These are phyloP conservation scores for Chlorella sorokiniana DNA, from an alignment of 139 green algal genomes.

Conservation along the genomic window DNA sequence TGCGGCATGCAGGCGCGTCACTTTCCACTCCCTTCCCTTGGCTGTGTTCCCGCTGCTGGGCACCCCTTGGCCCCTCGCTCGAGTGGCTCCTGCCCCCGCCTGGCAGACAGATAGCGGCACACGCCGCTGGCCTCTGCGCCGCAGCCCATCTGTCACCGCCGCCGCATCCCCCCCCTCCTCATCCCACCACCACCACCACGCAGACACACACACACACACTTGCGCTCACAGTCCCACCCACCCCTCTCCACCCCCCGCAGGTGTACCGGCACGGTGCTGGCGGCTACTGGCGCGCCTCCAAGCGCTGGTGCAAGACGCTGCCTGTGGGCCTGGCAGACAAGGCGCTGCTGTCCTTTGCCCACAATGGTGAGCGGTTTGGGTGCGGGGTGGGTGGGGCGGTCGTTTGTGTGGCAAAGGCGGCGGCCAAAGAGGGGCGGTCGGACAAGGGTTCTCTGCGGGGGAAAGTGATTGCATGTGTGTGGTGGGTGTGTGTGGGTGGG, in stretches of 20 bases:
- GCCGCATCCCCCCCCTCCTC: neutral
- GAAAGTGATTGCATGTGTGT: neutral
- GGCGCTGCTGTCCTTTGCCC: constrained; percentile 70
- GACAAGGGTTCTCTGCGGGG: neutral
- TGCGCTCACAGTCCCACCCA: neutral
- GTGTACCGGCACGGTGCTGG: constrained; percentile 56
- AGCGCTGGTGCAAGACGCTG: constrained; percentile 81
- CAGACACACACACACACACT: too few species aligned
- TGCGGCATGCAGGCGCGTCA: constrained; percentile 73
- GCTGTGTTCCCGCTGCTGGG: neutral
- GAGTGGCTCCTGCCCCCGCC: too few species aligned
- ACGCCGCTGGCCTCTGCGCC: too few species aligned
- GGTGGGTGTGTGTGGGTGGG: too few species aligned
- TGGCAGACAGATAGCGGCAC: too few species aligned
- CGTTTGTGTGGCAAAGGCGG: neutral
- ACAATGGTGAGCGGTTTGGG: constrained; percentile 60
- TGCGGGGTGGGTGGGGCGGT: neutral
- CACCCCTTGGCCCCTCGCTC: too few species aligned
- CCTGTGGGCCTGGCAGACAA: constrained; percentile 57
- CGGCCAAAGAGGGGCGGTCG: neutral
- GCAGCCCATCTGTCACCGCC: too few species aligned
- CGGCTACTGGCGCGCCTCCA: constrained; percentile 64
- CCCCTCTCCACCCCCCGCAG: neutral
- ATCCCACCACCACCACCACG: too few species aligned
- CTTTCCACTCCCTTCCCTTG: neutral